Evolutionary conservation across 331 rosid species (phyloP).

Genomic region (Prunus yedoensis): DNA sequence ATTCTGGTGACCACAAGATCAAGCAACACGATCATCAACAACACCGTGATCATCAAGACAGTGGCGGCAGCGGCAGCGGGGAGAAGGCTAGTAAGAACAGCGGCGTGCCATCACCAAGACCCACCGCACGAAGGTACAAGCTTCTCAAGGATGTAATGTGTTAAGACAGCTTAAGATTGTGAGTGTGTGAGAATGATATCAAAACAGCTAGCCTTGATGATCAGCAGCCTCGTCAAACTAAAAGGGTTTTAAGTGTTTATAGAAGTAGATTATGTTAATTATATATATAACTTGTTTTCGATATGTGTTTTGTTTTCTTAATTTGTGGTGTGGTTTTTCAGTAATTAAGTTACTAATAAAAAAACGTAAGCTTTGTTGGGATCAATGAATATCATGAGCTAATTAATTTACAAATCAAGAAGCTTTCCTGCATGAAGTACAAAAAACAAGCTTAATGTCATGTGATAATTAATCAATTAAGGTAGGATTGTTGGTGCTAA

Average conservation of each 20-base stretch:
- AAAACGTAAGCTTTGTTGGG: neutral
- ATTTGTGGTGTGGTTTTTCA: neutral
- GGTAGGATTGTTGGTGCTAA: too few species aligned
- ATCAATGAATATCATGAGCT: neutral
- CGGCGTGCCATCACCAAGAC: slow-evolving; percentile 68
- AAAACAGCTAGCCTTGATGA: neutral
- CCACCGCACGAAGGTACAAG: slow-evolving; percentile 93
- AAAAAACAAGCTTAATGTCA: too few species aligned
- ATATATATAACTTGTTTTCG: neutral
- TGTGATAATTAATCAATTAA: too few species aligned
- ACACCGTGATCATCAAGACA: slow-evolving; percentile 39
- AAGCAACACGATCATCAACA: slow-evolving; percentile 61
- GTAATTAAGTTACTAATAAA: slow-evolving; percentile 6
- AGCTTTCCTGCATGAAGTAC: neutral
- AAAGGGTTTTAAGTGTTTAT: slow-evolving; percentile 22
- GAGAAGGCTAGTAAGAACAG: slow-evolving; percentile 45
- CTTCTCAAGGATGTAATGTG: slow-evolving; percentile 99
- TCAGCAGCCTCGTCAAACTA: neutral
- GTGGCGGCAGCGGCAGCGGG: slow-evolving; percentile 28
- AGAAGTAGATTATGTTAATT: slow-evolving; percentile 40
- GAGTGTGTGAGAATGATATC: neutral
- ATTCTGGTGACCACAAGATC: slow-evolving; percentile 53
- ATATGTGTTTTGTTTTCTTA: neutral
- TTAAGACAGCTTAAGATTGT: slow-evolving; percentile 9
- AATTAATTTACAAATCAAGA: neutral